Base-by-base conservation (phyloP, 768 basidiomycete species). In the Mycena latifolia region DNA sequence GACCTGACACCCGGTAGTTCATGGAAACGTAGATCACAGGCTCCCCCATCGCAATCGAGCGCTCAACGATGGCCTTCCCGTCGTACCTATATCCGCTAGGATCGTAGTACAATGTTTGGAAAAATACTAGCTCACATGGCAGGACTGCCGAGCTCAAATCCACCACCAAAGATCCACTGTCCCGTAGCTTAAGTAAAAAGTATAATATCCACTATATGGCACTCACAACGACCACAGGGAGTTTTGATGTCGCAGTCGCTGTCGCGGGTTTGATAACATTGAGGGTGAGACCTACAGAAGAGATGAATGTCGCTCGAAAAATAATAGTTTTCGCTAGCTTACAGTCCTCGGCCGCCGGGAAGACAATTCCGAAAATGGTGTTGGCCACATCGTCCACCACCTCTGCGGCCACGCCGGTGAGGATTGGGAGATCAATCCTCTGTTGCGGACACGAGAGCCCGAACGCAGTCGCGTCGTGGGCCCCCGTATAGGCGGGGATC, bases 151-250 rank as follows among this genome's bases (percentile, higher is more conserved):
- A 82, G 63, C 63, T 82, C 79, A 57, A 85, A 85, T 5, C 82
- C 83, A 41, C 84, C 85, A 65, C 85, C 85, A 62, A 78, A 85
- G 12, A 87, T 85, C 85, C 85, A 87, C 85, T 86, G 22, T 10
- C 5, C 6, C 6, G 7, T 2, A 33, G 27, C 25, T 22, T n/a
- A n/a, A n/a, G n/a, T n/a, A n/a, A n/a, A n/a, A n/a, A 20, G 20
- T 8, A 14, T 2, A 46, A 24, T 46, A 10, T 45, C n/a, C 46
- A 27, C 18, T 5, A 9, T n/a, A 35, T 3, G n/a, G n/a, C 5
- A 9, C 22, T 5, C 18, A 88, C 87, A 31, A 82, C 85, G 22
- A 86, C 76, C 9, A 89, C 85, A 2, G 88, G 88, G 3, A 88
- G 75, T 53, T 84, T 84, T 9, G 81, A 81, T 0, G 71, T 69